Conservation (phyloP, 208 protist genomes). For the Vickermania ingenoplastis region DNA sequence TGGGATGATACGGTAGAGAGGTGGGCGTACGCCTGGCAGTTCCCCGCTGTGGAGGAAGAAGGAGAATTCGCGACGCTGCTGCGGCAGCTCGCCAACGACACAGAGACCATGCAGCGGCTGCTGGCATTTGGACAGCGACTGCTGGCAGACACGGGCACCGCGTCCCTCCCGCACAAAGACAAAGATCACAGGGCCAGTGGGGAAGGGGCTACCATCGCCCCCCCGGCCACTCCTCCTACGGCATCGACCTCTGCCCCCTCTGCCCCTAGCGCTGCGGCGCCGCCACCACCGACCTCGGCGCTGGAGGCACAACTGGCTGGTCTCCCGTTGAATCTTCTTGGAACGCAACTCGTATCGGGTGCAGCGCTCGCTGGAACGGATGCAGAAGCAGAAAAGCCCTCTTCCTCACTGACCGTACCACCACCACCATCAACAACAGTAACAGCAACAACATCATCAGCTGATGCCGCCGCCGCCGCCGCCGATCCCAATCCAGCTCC, state of each 20-base stretch:
- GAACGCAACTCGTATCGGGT: too few relatives aligned
- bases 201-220: not conserved
- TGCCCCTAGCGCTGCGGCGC: not conserved
- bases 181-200: not conserved
- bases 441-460: not conserved
- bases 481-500: not conserved
- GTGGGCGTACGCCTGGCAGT: constrained; percentile 89
- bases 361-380: too few relatives aligned
- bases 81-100: constrained; percentile 35
- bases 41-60: constrained; percentile 68
- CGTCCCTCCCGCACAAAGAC: not conserved
- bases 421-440: not conserved
- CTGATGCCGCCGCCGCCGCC: not conserved
- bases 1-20: constrained; percentile 90
- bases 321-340: too few relatives aligned
- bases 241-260: not conserved
- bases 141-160: not conserved
- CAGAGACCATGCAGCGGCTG: constrained; percentile 34
- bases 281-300: not conserved
- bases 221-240: constrained; percentile 10
- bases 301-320: not conserved
- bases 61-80: not conserved
- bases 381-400: not conserved
- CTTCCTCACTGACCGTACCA: not conserved
- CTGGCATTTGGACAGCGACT: constrained; percentile 60